These are phyloP conservation scores for Polygonum maritimum DNA, from an alignment of 148 eudicot genomes.

Conservation along the genomic window DNA sequence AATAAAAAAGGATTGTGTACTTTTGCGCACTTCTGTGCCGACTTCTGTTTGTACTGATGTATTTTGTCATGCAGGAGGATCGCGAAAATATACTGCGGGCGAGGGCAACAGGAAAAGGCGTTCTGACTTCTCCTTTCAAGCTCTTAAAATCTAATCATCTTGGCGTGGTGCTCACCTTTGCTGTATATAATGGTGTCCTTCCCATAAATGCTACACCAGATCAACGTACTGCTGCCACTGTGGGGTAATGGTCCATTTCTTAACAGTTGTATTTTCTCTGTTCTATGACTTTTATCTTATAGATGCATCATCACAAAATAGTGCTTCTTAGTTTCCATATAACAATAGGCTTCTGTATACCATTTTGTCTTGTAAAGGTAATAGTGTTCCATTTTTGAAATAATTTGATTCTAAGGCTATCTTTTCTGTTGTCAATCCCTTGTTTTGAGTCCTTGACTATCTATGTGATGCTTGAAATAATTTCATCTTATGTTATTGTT, in stretches of 20 bases:
- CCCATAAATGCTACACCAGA: constrained; percentile 59
- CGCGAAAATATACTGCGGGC: constrained; percentile 92
- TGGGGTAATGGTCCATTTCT: constrained; percentile 44
- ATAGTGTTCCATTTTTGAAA: background rate
- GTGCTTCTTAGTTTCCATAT: no score
- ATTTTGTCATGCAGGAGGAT: constrained; percentile 52
- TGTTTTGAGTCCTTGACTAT: background rate
- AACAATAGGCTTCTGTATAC: background rate
- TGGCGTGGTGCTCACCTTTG: constrained; percentile 93
- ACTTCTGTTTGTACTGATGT: background rate
- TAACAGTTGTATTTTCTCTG: background rate
- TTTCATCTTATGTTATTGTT: background rate
- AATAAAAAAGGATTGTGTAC: background rate
- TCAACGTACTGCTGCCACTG: constrained; percentile 70
- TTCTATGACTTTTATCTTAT: no score
- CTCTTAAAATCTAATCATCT: constrained; percentile 80
- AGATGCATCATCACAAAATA: no score
- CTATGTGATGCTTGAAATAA: background rate
- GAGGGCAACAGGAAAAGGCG: constrained; percentile 88
- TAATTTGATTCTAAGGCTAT: background rate
- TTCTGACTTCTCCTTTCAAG: constrained; percentile 78
- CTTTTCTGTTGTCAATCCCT: background rate
- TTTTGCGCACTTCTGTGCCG: background rate
- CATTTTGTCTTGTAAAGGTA: background rate
- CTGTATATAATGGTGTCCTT: constrained; percentile 61